Conservation (phyloP, 768 basidiomycete genomes). For the Boletus reticuloceps region DNA sequence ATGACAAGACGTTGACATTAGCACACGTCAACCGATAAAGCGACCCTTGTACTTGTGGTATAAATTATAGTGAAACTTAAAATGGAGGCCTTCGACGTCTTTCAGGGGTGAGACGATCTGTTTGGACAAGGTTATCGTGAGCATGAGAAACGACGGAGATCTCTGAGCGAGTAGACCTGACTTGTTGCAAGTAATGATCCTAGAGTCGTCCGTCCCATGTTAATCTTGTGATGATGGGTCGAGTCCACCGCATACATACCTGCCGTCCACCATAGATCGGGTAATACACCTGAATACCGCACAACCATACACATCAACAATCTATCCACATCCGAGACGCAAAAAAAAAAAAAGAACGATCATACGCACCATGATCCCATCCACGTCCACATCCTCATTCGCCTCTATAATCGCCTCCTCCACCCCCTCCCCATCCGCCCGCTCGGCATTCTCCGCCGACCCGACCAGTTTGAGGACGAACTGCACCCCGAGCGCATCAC, state of each 20-base stretch:
- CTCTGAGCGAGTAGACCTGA: constrained; percentile 22
- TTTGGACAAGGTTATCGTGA: constrained; percentile 24
- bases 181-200: constrained; percentile 98
- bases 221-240: background rate
- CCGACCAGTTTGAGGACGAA: constrained; percentile 74
- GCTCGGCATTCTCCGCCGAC: constrained; percentile 40
- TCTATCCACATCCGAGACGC: constrained; percentile 2
- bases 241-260: constrained; percentile 42
- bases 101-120: constrained; percentile 91
- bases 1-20: background rate
- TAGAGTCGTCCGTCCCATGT: constrained; percentile 28
- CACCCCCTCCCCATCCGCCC: constrained; percentile 79
- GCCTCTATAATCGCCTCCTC: constrained; percentile 96
- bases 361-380: constrained; percentile 88
- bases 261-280: constrained; percentile 91
- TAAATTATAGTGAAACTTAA: constrained; percentile 92
- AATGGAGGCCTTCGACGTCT: constrained; percentile 96
- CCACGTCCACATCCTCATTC: constrained; percentile 79
- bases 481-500: constrained; percentile 81
- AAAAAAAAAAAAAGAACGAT: background rate
- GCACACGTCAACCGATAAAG: background rate
- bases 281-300: constrained; percentile 76
- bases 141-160: background rate
- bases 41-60: constrained; percentile 78
- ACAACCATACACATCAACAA: background rate